A percentile compares a stretch with the other conserved stretches of the same genome.
Evolutionary conservation across 805 yeast species (phyloP).

Genomic region (Wickerhamomyces bovis): DNA sequence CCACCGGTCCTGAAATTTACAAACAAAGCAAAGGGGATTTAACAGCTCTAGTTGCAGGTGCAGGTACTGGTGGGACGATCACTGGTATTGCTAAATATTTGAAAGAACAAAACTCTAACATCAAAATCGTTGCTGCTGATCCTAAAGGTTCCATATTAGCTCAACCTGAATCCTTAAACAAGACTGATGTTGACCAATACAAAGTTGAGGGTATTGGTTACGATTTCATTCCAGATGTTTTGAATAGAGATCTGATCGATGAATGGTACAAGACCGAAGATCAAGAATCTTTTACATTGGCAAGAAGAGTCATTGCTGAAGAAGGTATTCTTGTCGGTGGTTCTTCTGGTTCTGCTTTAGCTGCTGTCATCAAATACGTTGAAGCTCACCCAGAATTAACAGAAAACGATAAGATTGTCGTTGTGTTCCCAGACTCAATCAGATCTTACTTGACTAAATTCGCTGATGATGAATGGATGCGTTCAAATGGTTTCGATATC

Average conservation of each 20-base stretch:
- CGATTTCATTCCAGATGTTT: slow-evolving; percentile 80
- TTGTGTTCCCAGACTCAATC: slow-evolving; percentile 79
- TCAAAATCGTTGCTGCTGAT: slow-evolving; percentile 73
- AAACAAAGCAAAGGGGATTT: slow-evolving; percentile 69
- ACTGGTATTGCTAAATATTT: slow-evolving; percentile 74
- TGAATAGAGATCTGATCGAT: slow-evolving; percentile 60
- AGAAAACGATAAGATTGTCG: slow-evolving; percentile 71
- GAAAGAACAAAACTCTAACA: slow-evolving; percentile 60
- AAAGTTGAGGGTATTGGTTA: slow-evolving; percentile 90
- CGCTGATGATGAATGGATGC: slow-evolving; percentile 90
- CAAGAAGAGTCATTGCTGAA: slow-evolving; percentile 74
- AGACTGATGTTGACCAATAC: slow-evolving; percentile 47
- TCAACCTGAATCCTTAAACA: slow-evolving; percentile 65
- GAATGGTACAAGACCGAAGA: slow-evolving; percentile 86
- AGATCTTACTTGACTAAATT: slow-evolving; percentile 84
- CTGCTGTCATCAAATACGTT: slow-evolving; percentile 68
- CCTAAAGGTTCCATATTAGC: slow-evolving; percentile 86
- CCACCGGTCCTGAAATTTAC: slow-evolving; percentile 84
- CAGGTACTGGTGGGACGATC: slow-evolving; percentile 93
- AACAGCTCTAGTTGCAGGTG: slow-evolving; percentile 79
- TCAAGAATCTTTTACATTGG: slow-evolving; percentile 69
- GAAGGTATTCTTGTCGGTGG: slow-evolving; percentile 90
- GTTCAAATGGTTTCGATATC: slow-evolving; percentile 59
- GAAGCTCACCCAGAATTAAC: slow-evolving; percentile 53
- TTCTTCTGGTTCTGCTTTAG: slow-evolving; percentile 79